Base-by-base conservation (phyloP, 2,329 filamentous ascomycete genomes). In the Alternaria incomplexa region DNA sequence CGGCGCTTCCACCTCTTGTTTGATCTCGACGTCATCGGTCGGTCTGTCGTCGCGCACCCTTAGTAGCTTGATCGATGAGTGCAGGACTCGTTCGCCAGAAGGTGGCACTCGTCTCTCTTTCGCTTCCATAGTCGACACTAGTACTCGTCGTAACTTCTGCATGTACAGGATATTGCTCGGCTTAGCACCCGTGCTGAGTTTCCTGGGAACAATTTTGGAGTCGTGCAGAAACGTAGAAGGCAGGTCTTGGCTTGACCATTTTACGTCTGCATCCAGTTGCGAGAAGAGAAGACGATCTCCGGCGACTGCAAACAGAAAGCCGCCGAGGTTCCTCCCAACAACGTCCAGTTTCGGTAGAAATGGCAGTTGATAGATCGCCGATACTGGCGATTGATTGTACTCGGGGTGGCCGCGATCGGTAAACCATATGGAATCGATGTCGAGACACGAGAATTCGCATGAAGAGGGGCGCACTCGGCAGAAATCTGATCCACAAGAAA, bases 261-360 rank as follows among this genome's bases (percentile, higher is more conserved):
- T 63, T 15, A 77, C 67, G 32, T 80, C 77, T 43, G 75, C 75
- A 52, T 84, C 82, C 30, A 87, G 66, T 43, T 81, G 82, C 25
- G 84, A 83, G 53, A 84, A 81, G 12, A 85, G 76, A 61, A 87
- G 77, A 25, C 83, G 79, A 11, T 81, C 79, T 25, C 83, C 82
- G 17, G 82, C 81, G 51, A 85, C 81, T 43, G 82, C 84, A 46
- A 86, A 81, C 10, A 87, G 72, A 40, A 83, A 81, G 2, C 81
- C 81, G 13, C 77, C 75, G 11, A 83, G 70, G 13, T 80, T 74
- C 52, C 82, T 73, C 13, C 80, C 75, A 23, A 76, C 68, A 36
- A 80, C 77, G 20, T 80, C 71, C 54, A 79, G 73, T 6, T 61
- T 45, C 4, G 11, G n/a, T 2, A 61, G 22, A 3, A 68, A 63